Percentiles rank a stretch among this genome's conserved stretches.
Conservation (phyloP, 345 rosid genomes). For the Pistacia integerrima region DNA sequence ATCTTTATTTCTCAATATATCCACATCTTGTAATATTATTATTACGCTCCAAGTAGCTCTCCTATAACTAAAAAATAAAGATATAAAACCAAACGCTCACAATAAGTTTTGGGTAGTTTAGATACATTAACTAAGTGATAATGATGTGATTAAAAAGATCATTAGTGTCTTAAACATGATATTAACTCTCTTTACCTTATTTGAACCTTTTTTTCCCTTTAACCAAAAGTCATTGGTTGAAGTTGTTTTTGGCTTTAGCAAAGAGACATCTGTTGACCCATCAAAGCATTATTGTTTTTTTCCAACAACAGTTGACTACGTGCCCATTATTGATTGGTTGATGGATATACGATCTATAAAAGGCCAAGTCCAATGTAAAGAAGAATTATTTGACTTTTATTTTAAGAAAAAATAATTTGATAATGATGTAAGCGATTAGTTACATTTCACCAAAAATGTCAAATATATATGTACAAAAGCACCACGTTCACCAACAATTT, state of each 20-base stretch:
- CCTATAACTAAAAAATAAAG: no score
- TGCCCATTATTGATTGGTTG: neutral
- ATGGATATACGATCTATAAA: neutral
- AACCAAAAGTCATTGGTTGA: neutral
- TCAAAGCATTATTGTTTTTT: neutral
- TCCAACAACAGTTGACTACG: neutral
- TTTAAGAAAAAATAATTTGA: neutral
- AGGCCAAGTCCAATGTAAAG: neutral
- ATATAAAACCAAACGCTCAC: no score
- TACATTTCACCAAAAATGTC: neutral
- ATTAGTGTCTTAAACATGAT: neutral
- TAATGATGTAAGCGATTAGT: neutral
- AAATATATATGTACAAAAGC: neutral
- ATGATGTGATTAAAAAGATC: neutral
- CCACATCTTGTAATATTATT: no score
- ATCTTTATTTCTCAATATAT: no score
- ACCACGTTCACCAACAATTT: no score
- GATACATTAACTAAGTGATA: neutral
- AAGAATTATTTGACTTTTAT: neutral
- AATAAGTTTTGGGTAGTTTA: neutral
- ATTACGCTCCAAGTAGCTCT: no score
- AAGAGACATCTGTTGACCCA: neutral
- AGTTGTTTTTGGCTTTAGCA: neutral
- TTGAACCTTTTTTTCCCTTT: neutral
- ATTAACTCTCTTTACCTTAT: neutral